Percentiles rank a stretch among this genome's conserved stretches.
Evolutionary conservation across 495 filamentous ascomycete species (phyloP).

Genomic region (Jackrogersella minutella): DNA sequence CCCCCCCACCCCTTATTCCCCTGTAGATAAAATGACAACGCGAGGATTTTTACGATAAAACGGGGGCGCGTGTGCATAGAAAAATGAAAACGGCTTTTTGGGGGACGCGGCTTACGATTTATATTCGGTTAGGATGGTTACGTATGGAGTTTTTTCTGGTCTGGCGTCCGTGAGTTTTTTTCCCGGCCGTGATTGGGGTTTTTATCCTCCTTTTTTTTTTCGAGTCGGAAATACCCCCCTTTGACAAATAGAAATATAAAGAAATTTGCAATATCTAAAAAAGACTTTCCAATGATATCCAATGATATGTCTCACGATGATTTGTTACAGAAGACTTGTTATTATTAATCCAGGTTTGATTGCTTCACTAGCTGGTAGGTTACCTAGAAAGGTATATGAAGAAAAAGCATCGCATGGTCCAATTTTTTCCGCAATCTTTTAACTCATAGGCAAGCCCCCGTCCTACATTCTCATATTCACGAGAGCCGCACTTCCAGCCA

Average conservation of each 20-base stretch:
- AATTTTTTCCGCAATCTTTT: conserved; percentile 7
- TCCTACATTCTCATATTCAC: conserved; percentile 9
- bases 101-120: not conserved
- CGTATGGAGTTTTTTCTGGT: conserved; percentile 21
- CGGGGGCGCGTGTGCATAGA: not conserved
- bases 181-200: not conserved
- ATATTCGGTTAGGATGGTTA: conserved; percentile 5
- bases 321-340: no score
- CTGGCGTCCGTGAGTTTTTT: no score
- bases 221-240: conserved; percentile 40
- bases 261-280: not conserved
- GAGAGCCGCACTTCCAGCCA: conserved; percentile 10
- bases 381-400: no score
- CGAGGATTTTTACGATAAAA: no score
- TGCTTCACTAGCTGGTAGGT: no score
- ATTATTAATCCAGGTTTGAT: no score
- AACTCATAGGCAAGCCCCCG: not conserved
- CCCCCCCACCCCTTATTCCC: not conserved
- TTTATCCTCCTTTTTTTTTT: not conserved
- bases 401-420: not conserved
- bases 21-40: conserved; percentile 28
- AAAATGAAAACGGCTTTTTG: conserved; percentile 13
- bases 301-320: no score
- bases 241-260: conserved; percentile 23
- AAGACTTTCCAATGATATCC: not conserved